Evolutionary conservation across 2,329 filamentous ascomycete species (phyloP), one percentile per base, ranked within the genome.

Genomic region (Trichoderma sp.): DNA sequence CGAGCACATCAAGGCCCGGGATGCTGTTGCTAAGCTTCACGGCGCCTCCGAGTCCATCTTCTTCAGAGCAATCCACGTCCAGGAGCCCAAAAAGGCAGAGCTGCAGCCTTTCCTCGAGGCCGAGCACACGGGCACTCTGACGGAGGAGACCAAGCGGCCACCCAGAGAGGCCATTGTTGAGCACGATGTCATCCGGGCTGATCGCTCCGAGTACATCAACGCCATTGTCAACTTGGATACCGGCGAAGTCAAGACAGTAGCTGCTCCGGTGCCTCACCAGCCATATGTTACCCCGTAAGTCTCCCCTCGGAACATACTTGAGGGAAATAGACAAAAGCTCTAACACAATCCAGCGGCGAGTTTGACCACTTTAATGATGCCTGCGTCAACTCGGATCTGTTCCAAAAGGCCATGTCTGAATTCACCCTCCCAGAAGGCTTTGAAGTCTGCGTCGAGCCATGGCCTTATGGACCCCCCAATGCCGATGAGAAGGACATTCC

Each of bases 381-480:
- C 9, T 85, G 84, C 72, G 64, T 84, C 14, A 77, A 80, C 6
- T 86, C 85, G 0, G 79, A 82, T 0, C 75, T 85, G 56, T 87
- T 86, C 77, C 81, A 84, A 73, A 79, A 84, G 15, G 85, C 85
- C 67, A 78, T 87, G 76, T 78, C 82, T 26, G 84, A 86, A 74
- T 84, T 87, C 67, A 75, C 77, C 4, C 77, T 87, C 14, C 85
- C 85, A 5, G 80, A 84, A 32, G 82, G 82, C 74, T 84, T 85
- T 66, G 74, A 76, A 43, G 76, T 85, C 65, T 80, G 79, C 15
- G 84, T 86, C 74, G 84, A 86, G 88, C 73, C 87, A 0, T 94
- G 92, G 92, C 93, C 93, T 47, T 94, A 93, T 74, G 85, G 85
- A 7, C 83, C 83, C 3, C 78, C 80, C 1, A 82, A 84, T 70